Conservation (phyloP, 164 flowering plant species). For the Warburgia ugandensis region DNA sequence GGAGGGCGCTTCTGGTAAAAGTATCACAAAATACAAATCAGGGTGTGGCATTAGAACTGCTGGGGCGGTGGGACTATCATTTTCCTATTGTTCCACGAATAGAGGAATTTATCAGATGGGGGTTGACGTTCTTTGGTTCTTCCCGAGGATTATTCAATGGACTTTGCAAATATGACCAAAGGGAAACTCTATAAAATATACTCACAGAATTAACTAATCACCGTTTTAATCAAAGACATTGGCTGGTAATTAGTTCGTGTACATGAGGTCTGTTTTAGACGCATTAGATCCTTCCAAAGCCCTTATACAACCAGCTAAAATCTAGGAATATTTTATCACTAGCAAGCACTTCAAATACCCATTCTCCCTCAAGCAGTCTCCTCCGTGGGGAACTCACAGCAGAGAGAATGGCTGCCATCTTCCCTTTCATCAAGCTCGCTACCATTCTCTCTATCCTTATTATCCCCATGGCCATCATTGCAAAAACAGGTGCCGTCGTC, state of each 20-base stretch:
- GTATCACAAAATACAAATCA: no score
- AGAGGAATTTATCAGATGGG: no score
- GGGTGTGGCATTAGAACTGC: no score
- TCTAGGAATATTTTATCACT: slow-evolving; percentile 6
- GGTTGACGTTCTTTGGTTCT: no score
- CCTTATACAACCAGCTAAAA: background rate
- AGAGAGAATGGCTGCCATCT: slow-evolving; percentile 14
- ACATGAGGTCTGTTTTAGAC: background rate
- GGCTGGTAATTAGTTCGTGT: background rate
- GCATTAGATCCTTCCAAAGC: background rate
- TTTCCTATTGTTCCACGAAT: no score
- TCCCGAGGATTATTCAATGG: no score
- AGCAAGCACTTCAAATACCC: slow-evolving; percentile 7
- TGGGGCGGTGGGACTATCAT: no score
- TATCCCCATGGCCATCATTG: slow-evolving; percentile 10
- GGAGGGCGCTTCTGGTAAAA: no score
- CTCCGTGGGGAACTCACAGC: background rate
- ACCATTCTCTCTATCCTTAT: slow-evolving; percentile 17
- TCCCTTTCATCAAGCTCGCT: slow-evolving; percentile 4
- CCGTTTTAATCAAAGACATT: background rate
- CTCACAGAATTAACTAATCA: background rate
- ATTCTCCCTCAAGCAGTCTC: background rate
- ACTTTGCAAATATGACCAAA: no score
- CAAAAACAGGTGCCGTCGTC: slow-evolving; percentile 1
- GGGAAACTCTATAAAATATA: no score